Conservation (phyloP, 306 rosid species). For the Benincasa hispida region DNA sequence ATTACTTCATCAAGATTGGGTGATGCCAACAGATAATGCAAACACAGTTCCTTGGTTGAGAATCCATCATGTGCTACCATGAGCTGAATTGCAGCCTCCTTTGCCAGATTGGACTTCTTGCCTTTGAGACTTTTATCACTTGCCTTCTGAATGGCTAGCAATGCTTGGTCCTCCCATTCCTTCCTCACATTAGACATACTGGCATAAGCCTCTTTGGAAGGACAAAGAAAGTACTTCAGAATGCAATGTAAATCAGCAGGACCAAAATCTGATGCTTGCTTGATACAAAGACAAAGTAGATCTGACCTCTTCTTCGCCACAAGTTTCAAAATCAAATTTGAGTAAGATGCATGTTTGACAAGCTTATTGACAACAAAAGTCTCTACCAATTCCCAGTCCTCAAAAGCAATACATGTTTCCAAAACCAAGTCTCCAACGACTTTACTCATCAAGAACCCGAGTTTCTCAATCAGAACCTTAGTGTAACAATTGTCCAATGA, state of each 20-base stretch:
- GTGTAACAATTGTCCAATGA: constrained; percentile 21
- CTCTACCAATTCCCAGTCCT: constrained; percentile 67
- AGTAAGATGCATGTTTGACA: constrained; percentile 34
- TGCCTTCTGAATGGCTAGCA: constrained; percentile 42
- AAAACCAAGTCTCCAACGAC: constrained; percentile 49
- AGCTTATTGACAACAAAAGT: constrained; percentile 42
- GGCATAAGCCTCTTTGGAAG: constrained; percentile 23
- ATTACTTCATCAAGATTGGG: constrained; percentile 42
- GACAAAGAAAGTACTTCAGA: constrained; percentile 63
- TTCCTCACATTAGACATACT: constrained; percentile 41
- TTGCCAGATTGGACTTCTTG: constrained; percentile 25
- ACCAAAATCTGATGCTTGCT: constrained; percentile 50
- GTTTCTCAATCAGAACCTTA: constrained; percentile 29
- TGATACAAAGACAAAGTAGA: constrained; percentile 53
- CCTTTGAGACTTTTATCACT: constrained; percentile 20
- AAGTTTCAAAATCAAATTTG: constrained; percentile 29
- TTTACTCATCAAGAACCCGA: constrained; percentile 31
- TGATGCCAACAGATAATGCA: constrained; percentile 67
- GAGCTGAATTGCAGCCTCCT: no score
- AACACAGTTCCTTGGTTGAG: constrained; percentile 46
- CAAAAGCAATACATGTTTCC: constrained; percentile 46
- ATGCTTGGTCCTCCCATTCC: constrained; percentile 70
- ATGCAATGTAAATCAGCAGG: constrained; percentile 43
- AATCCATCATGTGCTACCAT: background rate
- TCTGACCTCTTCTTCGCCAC: constrained; percentile 47